A percentile compares a stretch with the other conserved stretches of the same genome.
These are phyloP conservation scores for Fusarium sacchari DNA, from an alignment of 2,329 filamentous ascomycete species.

Conservation along the genomic window DNA sequence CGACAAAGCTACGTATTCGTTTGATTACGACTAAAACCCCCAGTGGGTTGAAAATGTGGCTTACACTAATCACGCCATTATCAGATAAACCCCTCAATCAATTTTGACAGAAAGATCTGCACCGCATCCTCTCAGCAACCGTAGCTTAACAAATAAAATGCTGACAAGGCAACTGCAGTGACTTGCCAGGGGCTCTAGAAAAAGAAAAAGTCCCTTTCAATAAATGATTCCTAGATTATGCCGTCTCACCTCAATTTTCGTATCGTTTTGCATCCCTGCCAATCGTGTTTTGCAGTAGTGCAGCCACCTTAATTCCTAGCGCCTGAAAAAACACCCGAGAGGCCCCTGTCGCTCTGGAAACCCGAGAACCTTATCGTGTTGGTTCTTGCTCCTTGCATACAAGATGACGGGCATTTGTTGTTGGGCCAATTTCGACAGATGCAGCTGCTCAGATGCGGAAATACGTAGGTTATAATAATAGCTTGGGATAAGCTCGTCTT, in stretches of 20 bases:
- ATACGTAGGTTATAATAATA: not conserved
- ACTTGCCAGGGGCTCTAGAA: accelerated
- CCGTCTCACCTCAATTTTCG: not conserved
- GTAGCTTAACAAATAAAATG: accelerated
- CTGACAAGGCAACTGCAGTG: accelerated
- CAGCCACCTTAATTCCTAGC: not conserved
- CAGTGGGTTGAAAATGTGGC: not conserved
- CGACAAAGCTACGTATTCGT: not conserved
- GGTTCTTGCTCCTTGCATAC: constrained; percentile 7
- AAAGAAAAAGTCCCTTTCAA: not conserved
- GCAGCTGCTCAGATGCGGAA: too few relatives aligned
- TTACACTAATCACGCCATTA: not conserved
- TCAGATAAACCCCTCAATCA: not conserved
- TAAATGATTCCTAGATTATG: not conserved
- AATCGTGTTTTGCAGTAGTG: not conserved
- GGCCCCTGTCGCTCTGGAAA: constrained; percentile 18
- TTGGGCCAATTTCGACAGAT: constrained; percentile 1
- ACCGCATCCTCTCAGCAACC: not conserved
- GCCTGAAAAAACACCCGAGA: not conserved
- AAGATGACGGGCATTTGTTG: constrained; percentile 9
- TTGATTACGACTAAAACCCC: accelerated
- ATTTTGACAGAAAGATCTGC: not conserved
- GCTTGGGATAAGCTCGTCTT: accelerated
- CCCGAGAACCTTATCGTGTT: constrained; percentile 1
- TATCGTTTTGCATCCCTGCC: not conserved